Percentiles rank a stretch among this genome's conserved stretches.
Conservation (phyloP, 2,329 filamentous ascomycete species). For the Colletotrichum paranaense region DNA sequence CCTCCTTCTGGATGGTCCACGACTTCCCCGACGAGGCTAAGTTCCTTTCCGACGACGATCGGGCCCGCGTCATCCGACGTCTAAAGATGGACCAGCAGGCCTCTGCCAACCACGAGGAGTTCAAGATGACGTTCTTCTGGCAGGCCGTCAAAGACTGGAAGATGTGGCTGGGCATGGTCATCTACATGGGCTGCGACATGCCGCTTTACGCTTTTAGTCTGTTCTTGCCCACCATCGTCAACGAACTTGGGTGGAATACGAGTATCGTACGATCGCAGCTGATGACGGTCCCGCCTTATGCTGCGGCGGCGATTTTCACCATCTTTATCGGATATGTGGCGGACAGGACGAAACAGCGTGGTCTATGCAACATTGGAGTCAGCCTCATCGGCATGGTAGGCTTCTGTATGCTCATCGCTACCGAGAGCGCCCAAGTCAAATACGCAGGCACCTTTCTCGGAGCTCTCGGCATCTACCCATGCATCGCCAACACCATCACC, state of each 20-base stretch:
- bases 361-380: conserved; percentile 81
- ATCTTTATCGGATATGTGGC: conserved; percentile 79
- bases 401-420: conserved; percentile 82
- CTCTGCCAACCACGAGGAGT: conserved; percentile 80
- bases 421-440: conserved; percentile 72
- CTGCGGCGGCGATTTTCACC: conserved; percentile 75
- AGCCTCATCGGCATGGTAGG: conserved; percentile 79
- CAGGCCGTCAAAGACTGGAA: conserved; percentile 84
- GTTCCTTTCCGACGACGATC: conserved; percentile 78
- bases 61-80: conserved; percentile 76
- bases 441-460: conserved; percentile 89
- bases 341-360: conserved; percentile 78
- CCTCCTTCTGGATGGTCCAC: conserved; percentile 82
- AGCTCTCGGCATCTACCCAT: conserved; percentile 89
- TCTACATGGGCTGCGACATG: conserved; percentile 82
- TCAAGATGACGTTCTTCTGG: conserved; percentile 79
- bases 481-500: conserved; percentile 86
- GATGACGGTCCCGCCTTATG: conserved; percentile 81
- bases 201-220: conserved; percentile 81
- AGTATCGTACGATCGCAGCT: conserved; percentile 73
- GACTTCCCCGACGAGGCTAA: conserved; percentile 83
- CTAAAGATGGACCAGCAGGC: conserved; percentile 78
- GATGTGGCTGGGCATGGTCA: conserved; percentile 78
- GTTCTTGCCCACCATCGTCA: conserved; percentile 62
- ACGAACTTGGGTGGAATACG: conserved; percentile 41